Percentiles rank a stretch among this genome's conserved stretches.
Conservation (phyloP, 345 rosid genomes). For the Acer yangbiense region DNA sequence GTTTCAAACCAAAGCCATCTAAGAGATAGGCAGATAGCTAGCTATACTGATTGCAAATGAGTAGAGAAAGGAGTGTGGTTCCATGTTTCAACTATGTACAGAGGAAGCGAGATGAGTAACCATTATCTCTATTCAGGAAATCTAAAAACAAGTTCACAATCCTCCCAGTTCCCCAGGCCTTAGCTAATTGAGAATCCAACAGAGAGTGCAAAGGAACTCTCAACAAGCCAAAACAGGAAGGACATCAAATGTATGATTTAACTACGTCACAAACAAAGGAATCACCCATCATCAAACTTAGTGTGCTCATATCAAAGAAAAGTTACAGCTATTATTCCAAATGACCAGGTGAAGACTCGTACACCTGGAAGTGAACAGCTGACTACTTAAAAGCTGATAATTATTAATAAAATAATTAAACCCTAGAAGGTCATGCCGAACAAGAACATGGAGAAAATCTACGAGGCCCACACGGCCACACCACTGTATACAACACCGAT, state of each 20-base stretch:
- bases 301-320: not conserved
- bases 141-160: not conserved
- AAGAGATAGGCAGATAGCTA: not conserved
- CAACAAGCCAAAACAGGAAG: not conserved
- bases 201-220: not conserved
- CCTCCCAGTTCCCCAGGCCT: not conserved
- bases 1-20: not conserved
- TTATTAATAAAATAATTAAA: not conserved
- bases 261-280: not conserved
- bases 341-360: not conserved
- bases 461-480: not conserved
- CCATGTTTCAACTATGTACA: not conserved
- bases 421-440: not conserved
- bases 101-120: not conserved
- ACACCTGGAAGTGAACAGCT: not conserved
- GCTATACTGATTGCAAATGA: not conserved
- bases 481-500: not conserved
- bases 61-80: not conserved
- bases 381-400: not conserved
- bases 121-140: not conserved
- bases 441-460: not conserved
- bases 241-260: not conserved
- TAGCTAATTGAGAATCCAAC: not conserved
- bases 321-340: not conserved
- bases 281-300: not conserved